Percentiles rank a stretch among this genome's conserved stretches.
Conservation (phyloP, 139 green algal genomes). For the Monoraphidium neglectum region DNA sequence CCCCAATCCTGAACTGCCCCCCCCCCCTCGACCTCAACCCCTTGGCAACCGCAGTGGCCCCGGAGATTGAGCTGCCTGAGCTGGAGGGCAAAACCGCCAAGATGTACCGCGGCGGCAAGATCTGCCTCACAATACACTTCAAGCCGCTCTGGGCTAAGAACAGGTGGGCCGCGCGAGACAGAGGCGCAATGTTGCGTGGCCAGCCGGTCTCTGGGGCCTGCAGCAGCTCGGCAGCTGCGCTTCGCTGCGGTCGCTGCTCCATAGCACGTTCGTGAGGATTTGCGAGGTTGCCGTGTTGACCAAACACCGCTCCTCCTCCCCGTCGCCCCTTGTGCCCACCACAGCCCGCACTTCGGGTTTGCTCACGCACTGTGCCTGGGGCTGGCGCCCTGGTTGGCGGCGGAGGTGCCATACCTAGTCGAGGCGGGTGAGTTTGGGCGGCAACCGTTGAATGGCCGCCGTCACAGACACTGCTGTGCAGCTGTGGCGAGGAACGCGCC, state of each 20-base stretch:
- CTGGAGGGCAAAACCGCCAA: conserved; percentile 97
- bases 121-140: conserved; percentile 98
- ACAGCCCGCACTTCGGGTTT: conserved; percentile 92
- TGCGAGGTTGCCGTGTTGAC: background rate
- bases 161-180: conserved; percentile 40
- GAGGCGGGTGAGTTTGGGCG: conserved; percentile 80
- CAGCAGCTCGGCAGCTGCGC: background rate
- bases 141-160: conserved; percentile 96
- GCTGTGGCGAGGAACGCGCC: no score
- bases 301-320: background rate
- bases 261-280: background rate
- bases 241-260: background rate
- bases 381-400: conserved; percentile 94
- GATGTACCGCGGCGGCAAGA: conserved; percentile 98
- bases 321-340: conserved; percentile 1
- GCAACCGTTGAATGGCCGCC: no score
- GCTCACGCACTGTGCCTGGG: conserved; percentile 95
- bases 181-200: background rate
- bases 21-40: conserved; percentile 66
- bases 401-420: conserved; percentile 93
- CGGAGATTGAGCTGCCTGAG: conserved; percentile 95
- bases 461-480: no score
- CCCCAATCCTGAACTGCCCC: conserved; percentile 82
- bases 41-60: conserved; percentile 73
- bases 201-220: background rate